A percentile compares a stretch with the other conserved stretches of the same genome.
These are phyloP conservation scores for Phytophthora pini DNA, from an alignment of 352 stramenopile genomes.

Conservation along the genomic window DNA sequence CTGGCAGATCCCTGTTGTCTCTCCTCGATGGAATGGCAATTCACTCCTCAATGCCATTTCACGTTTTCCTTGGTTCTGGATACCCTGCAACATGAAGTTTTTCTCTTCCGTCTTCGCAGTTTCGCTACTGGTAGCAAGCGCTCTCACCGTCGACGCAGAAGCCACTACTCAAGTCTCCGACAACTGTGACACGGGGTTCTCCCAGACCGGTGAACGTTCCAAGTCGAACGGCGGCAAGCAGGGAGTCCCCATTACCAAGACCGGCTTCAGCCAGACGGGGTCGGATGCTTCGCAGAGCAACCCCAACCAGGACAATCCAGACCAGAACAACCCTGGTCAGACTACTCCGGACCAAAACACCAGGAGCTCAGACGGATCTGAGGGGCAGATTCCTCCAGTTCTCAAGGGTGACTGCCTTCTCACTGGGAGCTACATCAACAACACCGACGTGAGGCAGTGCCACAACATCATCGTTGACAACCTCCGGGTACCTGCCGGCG, in stretches of 20 bases:
- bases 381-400: conserved; percentile 6
- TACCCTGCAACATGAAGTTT: conserved; percentile 12
- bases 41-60: neutral
- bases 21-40: neutral
- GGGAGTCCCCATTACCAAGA: conserved; percentile 3
- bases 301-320: neutral
- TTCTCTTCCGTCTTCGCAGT: conserved; percentile 12
- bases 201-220: neutral
- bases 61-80: neutral
- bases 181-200: conserved; percentile 15
- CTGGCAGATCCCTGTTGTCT: neutral
- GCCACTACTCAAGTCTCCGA: neutral
- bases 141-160: conserved; percentile 8
- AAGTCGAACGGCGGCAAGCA: conserved; percentile 12
- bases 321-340: conserved; percentile 12
- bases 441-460: conserved; percentile 26
- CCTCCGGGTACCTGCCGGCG: conserved; percentile 33
- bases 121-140: conserved; percentile 9
- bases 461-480: conserved; percentile 27
- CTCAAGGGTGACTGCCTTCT: conserved; percentile 33
- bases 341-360: conserved; percentile 9
- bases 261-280: neutral
- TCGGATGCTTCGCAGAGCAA: conserved; percentile 2
- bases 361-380: conserved; percentile 12
- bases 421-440: conserved; percentile 36